These are phyloP conservation scores for Corrigiola litoralis DNA, from an alignment of 179 eudicot genomes.

Conservation along the genomic window DNA sequence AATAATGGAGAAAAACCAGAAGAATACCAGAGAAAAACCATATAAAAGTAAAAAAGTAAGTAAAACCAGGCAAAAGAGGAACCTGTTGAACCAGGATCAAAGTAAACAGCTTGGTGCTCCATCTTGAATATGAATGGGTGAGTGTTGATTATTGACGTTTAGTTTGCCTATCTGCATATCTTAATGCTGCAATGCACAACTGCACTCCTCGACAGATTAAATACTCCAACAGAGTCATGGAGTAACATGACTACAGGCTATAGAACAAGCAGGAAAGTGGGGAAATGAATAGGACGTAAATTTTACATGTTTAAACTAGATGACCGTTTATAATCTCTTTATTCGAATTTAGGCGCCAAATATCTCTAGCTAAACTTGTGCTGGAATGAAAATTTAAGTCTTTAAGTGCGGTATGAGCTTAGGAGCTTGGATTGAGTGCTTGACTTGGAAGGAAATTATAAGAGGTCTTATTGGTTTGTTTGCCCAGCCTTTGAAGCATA, in stretches of 20 bases:
- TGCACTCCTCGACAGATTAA: neutral
- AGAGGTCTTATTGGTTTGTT: conserved; percentile 22
- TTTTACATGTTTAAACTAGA: neutral
- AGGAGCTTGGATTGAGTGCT: conserved; percentile 21
- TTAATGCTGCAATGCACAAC: neutral
- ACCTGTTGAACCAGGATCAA: conserved; percentile 9
- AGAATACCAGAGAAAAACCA: neutral
- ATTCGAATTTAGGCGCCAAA: conserved; percentile 50
- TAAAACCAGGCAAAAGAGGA: neutral
- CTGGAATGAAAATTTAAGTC: neutral
- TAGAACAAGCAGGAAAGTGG: conserved; percentile 20
- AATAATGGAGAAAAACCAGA: no score
- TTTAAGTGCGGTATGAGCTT: neutral
- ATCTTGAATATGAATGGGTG: neutral
- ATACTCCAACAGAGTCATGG: neutral
- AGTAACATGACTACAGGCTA: conserved; percentile 11
- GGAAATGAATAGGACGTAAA: conserved; percentile 15
- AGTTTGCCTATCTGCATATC: no score
- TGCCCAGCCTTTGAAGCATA: conserved; percentile 51
- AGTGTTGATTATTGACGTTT: neutral
- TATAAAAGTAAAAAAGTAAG: neutral
- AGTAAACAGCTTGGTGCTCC: conserved; percentile 8
- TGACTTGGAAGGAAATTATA: conserved; percentile 52
- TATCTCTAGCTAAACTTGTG: conserved; percentile 13
- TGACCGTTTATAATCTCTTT: conserved; percentile 22